phyloP scores from a whole-genome alignment of 2,329 filamentous ascomycete species.

The Zymoseptoria ardabiliae region DNA sequence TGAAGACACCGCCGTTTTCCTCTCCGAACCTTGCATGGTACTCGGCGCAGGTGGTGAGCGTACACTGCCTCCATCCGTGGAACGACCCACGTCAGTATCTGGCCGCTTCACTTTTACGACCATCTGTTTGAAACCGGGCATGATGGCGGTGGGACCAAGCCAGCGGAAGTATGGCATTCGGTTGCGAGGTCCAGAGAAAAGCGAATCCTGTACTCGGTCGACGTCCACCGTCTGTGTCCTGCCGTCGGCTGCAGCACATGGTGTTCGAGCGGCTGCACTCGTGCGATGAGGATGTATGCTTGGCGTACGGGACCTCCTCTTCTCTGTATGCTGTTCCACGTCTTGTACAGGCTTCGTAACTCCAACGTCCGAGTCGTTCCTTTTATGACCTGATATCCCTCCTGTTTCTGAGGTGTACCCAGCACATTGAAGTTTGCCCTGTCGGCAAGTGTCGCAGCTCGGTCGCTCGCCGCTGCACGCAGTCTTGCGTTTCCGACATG shows the following conservation, averaged over 20 bases:
- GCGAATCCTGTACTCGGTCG: constrained; percentile 13
- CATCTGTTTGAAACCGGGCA: constrained; percentile 90
- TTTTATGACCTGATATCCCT: constrained; percentile 8
- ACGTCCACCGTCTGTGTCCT: constrained; percentile 2
- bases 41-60: constrained; percentile 23
- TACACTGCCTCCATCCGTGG: constrained; percentile 34
- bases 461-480: constrained; percentile 41
- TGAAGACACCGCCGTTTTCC: constrained; percentile 13
- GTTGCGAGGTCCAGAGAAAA: constrained; percentile 39
- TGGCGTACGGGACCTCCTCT: background rate
- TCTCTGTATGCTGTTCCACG: background rate
- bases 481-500: constrained; percentile 44
- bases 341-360: background rate
- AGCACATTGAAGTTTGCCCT: constrained; percentile 43
- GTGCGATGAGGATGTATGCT: background rate
- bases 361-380: constrained; percentile 9
- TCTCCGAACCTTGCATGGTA: constrained; percentile 11
- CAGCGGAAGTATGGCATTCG: constrained; percentile 84
- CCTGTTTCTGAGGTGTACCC: constrained; percentile 37
- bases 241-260: constrained; percentile 1
- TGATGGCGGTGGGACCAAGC: constrained; percentile 84
- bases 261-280: background rate
- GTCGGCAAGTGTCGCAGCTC: constrained; percentile 39
- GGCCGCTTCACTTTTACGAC: constrained; percentile 67
- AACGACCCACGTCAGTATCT: constrained; percentile 52